Evolutionary conservation across 495 filamentous ascomycete species (phyloP).

Genomic region (Hypoxylon crocopeplum): DNA sequence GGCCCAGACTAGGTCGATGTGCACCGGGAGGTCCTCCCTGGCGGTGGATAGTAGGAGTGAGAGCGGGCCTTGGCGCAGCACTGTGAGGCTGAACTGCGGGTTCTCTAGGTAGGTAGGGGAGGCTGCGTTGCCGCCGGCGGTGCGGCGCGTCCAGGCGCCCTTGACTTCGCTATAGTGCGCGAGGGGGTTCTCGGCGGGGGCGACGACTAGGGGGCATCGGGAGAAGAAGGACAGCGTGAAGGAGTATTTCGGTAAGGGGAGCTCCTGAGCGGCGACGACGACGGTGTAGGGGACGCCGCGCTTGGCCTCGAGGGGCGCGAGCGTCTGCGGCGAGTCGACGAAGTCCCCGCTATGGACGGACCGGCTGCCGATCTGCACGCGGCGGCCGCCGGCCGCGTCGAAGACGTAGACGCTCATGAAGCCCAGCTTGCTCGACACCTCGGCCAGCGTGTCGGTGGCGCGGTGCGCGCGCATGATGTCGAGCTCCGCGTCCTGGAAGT

Average conservation of each 20-base stretch:
- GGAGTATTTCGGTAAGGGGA: constrained; percentile 70
- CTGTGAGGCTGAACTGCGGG: constrained; percentile 77
- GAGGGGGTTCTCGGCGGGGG: constrained; percentile 64
- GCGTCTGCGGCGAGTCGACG: constrained; percentile 91
- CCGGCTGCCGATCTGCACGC: constrained; percentile 74
- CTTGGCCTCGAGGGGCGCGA: constrained; percentile 75
- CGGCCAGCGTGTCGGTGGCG: constrained; percentile 42
- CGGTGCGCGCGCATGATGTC: constrained; percentile 45
- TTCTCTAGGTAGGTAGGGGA: constrained; percentile 78
- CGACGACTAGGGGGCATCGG: constrained; percentile 61
- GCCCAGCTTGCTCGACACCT: constrained; percentile 60
- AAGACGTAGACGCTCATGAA: constrained; percentile 91
- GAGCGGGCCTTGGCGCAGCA: constrained; percentile 64
- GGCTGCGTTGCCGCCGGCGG: constrained; percentile 83
- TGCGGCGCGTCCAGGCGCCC: constrained; percentile 76
- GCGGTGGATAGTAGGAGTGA: constrained; percentile 74
- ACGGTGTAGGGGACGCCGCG: constrained; percentile 70
- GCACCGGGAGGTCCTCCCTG: constrained; percentile 67
- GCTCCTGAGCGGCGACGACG: constrained; percentile 77
- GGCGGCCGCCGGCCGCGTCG: constrained; percentile 66
- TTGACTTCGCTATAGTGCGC: constrained; percentile 58
- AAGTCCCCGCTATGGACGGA: constrained; percentile 75
- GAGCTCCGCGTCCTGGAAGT: constrained; percentile 68
- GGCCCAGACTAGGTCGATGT: constrained; percentile 83
- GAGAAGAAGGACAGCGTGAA: constrained; percentile 90